Conservation (phyloP, 495 filamentous ascomycete species). For the Hypomontagnella monticulosa region DNA sequence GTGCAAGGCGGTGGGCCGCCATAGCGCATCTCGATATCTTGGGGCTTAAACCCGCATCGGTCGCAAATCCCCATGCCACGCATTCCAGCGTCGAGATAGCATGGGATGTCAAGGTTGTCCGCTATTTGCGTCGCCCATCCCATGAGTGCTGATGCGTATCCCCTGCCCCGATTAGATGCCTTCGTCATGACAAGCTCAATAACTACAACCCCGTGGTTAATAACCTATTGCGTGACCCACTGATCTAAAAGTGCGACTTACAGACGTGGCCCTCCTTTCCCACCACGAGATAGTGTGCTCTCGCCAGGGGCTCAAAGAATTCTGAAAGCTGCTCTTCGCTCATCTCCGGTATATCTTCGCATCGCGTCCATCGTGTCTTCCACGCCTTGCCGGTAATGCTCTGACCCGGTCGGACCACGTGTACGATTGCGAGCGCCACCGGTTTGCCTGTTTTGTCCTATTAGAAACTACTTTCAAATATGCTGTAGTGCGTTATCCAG, state of each 20-base stretch:
- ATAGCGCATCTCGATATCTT: slow-evolving; percentile 38
- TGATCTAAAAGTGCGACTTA: slow-evolving; percentile 14
- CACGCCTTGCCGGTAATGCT: slow-evolving; percentile 36
- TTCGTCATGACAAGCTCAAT: slow-evolving; percentile 45
- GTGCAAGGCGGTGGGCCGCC: slow-evolving; percentile 42
- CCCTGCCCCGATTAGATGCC: slow-evolving; percentile 32
- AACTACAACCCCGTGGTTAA: slow-evolving; percentile 11
- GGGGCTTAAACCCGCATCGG: slow-evolving; percentile 39
- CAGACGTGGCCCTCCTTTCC: slow-evolving; percentile 44
- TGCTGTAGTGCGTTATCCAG: not conserved
- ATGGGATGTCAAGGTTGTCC: slow-evolving; percentile 35
- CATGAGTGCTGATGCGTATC: slow-evolving; percentile 42
- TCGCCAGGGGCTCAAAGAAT: slow-evolving; percentile 42
- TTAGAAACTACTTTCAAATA: not conserved
- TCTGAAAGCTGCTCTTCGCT: slow-evolving; percentile 35
- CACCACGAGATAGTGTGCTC: slow-evolving; percentile 35
- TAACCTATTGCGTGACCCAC: not conserved
- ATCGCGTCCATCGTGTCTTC: slow-evolving; percentile 41
- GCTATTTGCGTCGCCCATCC: slow-evolving; percentile 40
- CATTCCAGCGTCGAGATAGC: slow-evolving; percentile 44
- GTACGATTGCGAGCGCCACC: slow-evolving; percentile 34
- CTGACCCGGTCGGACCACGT: slow-evolving; percentile 41
- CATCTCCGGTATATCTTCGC: slow-evolving; percentile 39
- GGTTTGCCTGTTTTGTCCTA: slow-evolving; percentile 24
- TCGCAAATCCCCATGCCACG: slow-evolving; percentile 44